Evolutionary conservation across 768 basidiomycete genomes (phyloP), one percentile per base, ranked within the genome.

Genomic region (Tubosaeta sp.): DNA sequence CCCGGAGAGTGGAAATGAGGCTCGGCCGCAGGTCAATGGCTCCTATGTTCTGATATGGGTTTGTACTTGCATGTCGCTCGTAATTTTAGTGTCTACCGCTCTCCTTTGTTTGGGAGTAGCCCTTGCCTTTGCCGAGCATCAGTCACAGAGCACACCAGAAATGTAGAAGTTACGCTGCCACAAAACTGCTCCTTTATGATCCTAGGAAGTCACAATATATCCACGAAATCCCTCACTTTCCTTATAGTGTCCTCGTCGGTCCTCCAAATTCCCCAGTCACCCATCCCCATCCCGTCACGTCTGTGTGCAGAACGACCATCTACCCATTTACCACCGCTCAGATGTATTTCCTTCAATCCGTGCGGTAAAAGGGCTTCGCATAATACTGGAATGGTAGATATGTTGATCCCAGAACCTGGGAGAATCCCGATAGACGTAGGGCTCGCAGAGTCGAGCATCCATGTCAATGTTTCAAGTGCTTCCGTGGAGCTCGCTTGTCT

Each of bases 351-450:
- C 21, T 68, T 69, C 21, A 89, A 63, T 6, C 84, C 85, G 22
- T 75, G 68, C 0, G 82, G 78, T 21, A 81, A 58, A 32, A 90
- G 70, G 18, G 68, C 57, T 19, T 73, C 59, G 44, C 88, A 69
- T 30, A 92, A 41, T 11, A 56, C 46, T 1, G 69, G 63, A n/a
- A 84, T 69, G 1, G 79, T 88, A 9, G 71, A 59, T 7, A 74
- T 63, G 56, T 85, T 88, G 48, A 92, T 81, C 1, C 90, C 89
- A 11, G 87, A 86, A 4, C 90, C 90, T 3, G 87, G 84, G 55
- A 91, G 77, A 44, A 93, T 77, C 9, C 25, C 48, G 6, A 66
- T 46, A 1, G 64, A 50, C 14, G 49, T 29, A 19, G 3, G 24
- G 14, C 24, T 42, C 8, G 51, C 69, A 16, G 62, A 50, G 31